Evolutionary conservation across 257 asterid genomes (phyloP).

Genomic region (Penstemon newberryi): DNA sequence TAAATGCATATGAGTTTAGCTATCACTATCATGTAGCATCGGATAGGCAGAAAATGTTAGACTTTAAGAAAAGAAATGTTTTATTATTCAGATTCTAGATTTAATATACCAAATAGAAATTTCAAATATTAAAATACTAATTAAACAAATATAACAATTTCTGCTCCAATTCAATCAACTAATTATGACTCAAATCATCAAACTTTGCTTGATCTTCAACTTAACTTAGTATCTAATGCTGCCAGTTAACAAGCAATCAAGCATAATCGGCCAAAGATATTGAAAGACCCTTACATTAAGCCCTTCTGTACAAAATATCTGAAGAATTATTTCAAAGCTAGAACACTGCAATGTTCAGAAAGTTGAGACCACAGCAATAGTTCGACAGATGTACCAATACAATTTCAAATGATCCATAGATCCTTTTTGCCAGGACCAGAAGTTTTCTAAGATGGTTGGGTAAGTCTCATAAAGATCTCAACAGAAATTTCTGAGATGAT

Average conservation of each 20-base stretch:
- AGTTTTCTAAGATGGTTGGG: background rate
- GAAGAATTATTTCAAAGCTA: background rate
- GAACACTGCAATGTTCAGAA: background rate
- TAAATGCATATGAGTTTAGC: background rate
- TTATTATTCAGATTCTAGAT: background rate
- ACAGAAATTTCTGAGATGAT: too few species aligned
- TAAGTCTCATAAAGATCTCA: background rate
- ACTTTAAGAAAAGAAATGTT: too few species aligned
- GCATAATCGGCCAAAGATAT: too few species aligned
- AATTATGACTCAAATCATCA: constrained; percentile 5
- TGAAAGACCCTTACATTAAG: background rate
- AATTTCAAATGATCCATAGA: background rate
- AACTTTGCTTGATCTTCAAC: background rate
- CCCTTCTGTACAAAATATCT: background rate
- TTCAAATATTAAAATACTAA: background rate
- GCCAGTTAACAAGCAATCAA: background rate
- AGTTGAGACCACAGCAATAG: background rate
- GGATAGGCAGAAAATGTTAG: background rate
- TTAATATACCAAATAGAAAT: too few species aligned
- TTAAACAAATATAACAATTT: background rate
- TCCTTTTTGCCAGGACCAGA: background rate
- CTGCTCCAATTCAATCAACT: background rate
- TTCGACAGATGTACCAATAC: background rate
- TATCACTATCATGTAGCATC: background rate
- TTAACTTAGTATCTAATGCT: background rate